Evolutionary conservation across 768 basidiomycete genomes (phyloP).

Genomic region (Gloeostereum incarnatum): DNA sequence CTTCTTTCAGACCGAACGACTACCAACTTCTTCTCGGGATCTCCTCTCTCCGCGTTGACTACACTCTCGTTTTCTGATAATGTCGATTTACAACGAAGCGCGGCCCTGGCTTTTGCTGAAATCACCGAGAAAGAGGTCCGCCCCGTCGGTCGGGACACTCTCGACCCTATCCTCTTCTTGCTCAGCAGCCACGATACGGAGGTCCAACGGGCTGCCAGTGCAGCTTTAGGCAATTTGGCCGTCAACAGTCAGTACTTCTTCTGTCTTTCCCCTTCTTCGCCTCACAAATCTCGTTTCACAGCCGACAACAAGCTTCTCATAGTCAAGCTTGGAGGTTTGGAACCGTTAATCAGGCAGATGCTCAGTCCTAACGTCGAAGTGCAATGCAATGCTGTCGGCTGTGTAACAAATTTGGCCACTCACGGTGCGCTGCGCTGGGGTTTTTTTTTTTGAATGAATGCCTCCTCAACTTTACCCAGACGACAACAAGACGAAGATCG

Average conservation of each 20-base stretch:
- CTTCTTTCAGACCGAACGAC: slow-evolving; percentile 78
- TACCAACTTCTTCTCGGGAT: slow-evolving; percentile 96
- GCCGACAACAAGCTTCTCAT: slow-evolving; percentile 99
- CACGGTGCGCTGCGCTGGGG: slow-evolving; percentile 56
- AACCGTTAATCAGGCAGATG: slow-evolving; percentile 98
- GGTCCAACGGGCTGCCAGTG: slow-evolving; percentile 96
- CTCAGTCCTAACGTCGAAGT: slow-evolving; percentile 98
- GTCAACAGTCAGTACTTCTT: slow-evolving; percentile 76
- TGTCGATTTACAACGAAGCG: slow-evolving; percentile 96
- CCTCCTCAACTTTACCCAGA: slow-evolving; percentile 36
- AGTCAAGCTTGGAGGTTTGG: slow-evolving; percentile 93
- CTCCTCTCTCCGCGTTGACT: slow-evolving; percentile 86
- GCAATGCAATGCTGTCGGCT: slow-evolving; percentile 98
- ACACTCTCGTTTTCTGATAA: slow-evolving; percentile 99
- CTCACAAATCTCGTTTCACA: slow-evolving; percentile 21
- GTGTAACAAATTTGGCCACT: slow-evolving; percentile 96
- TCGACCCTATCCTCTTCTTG: slow-evolving; percentile 96
- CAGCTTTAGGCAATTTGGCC: slow-evolving; percentile 93
- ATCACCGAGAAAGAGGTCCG: slow-evolving; percentile 99
- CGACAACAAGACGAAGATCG: slow-evolving; percentile 99
- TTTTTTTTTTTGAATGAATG: no score
- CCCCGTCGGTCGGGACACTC: slow-evolving; percentile 91
- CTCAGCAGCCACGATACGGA: slow-evolving; percentile 97
- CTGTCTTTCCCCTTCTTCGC: slow-evolving; percentile 7
- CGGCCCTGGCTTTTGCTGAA: slow-evolving; percentile 96